Base-by-base conservation (phyloP, 305 asterid genomes). In the Plantago rigida region DNA sequence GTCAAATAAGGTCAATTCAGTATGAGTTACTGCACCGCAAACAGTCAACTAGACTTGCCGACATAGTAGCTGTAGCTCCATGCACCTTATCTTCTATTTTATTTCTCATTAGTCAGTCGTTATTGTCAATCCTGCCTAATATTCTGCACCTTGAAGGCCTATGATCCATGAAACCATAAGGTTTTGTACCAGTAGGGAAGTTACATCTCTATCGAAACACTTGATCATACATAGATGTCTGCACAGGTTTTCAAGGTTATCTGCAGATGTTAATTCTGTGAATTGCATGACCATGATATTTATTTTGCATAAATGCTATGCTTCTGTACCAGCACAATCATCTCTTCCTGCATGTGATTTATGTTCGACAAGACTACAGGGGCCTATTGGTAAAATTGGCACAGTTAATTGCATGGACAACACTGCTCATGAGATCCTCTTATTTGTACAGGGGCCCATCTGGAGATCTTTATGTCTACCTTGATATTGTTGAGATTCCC, bases 401-500 rank as follows among this genome's bases (percentile, higher is more conserved):
- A 49, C 45, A 39, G 60, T 28, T 5, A 39, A 62, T 47, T 39
- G 34, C 58, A 51, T 59, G 56, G 36, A 5, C 56, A 60, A 49
- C 49, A 58, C 68, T 60, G 51, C 56, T 31, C 47, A 48, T 68
- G 42, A 28, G 56, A 65, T 26, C 49, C 71, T 57, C 59, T 60
- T 48, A 48, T 68, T 74, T 56, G 45, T 65, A 72, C 75, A 93
- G 99, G 71, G 95, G 82, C 48, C 84, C 80, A 24, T 83, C 99
- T 59, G 97, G 99, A 68, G 97, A 93, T 80, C 97, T 93, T 62
- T 93, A 58, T 79, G 99, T 93, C 71, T 93, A 87, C 76, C 99
- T 93, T 71, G 95, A 89, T 63, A 81, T 89, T 69, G 82, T 79
- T 72, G 97, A 89, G 73, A 87, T 89, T 74, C 84, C 94, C 10